A percentile compares a stretch with the other conserved stretches of the same genome.
These are phyloP conservation scores for Penicillium manginii DNA, from an alignment of 495 filamentous ascomycete species.

Conservation along the genomic window DNA sequence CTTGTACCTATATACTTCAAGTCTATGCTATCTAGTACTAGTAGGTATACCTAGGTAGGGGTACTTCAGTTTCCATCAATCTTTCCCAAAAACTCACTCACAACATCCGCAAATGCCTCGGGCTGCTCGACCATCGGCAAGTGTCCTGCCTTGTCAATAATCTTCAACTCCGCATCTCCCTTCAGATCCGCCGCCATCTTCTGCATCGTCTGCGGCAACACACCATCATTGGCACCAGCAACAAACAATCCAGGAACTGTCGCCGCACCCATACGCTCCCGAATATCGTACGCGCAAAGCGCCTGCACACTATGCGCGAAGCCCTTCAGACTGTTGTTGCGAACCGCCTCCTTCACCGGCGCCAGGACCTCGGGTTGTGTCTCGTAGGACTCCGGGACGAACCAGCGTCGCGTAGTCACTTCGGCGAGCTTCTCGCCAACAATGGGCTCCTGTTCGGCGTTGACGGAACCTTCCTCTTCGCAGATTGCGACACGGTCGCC, in stretches of 20 bases:
- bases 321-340: constrained; percentile 65
- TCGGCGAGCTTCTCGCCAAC: constrained; percentile 64
- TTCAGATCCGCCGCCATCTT: constrained; percentile 65
- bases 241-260: constrained; percentile 66
- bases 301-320: constrained; percentile 72
- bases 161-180: constrained; percentile 56
- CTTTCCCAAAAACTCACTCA: constrained; percentile 55
- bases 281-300: constrained; percentile 76
- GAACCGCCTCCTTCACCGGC: constrained; percentile 62
- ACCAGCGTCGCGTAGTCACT: constrained; percentile 75
- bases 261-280: constrained; percentile 59
- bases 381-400: constrained; percentile 63
- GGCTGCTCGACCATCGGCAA: constrained; percentile 83
- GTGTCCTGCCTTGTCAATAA: constrained; percentile 72
- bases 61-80: constrained; percentile 19
- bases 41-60: not conserved
- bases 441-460: constrained; percentile 50
- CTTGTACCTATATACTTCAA: not conserved
- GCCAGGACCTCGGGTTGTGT: constrained; percentile 53
- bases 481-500: constrained; percentile 72
- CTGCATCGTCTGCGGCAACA: constrained; percentile 75
- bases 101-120: constrained; percentile 62
- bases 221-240: constrained; percentile 73
- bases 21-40: not conserved
- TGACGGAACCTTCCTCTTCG: constrained; percentile 55